phyloP scores from a whole-genome alignment of 164 flowering plant genomes.

The Magnolia sinica region DNA sequence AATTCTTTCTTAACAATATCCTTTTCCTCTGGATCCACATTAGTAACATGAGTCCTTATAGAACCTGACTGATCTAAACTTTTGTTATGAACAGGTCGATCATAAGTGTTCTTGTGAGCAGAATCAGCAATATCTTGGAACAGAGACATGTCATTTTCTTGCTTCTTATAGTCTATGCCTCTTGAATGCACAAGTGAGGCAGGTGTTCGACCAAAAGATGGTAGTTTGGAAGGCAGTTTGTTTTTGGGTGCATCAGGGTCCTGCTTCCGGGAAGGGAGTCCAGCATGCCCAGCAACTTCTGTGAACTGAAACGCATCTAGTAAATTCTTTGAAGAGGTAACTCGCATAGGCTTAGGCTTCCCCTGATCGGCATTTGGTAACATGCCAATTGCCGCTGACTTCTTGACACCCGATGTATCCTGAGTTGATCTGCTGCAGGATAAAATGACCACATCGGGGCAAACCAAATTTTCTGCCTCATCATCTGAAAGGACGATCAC shows the following conservation, averaged over 20 bases:
- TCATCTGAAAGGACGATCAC: constrained; percentile 74
- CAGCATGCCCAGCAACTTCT: constrained; percentile 18
- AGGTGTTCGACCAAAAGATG: constrained; percentile 6
- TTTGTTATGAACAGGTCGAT: constrained; percentile 23
- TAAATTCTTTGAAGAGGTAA: constrained; percentile 18
- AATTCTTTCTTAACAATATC: constrained; percentile 30
- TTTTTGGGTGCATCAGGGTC: constrained; percentile 17
- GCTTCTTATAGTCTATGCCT: constrained; percentile 4
- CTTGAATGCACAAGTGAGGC: constrained; percentile 5
- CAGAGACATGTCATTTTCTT: constrained; percentile 6
- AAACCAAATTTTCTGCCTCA: constrained; percentile 41
- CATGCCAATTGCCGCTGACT: constrained; percentile 3
- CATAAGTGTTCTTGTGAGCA: constrained; percentile 18
- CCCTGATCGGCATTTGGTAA: constrained; percentile 15
- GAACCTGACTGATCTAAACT: constrained; percentile 15
- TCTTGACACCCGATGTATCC: constrained; percentile 10
- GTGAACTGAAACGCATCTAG: constrained; percentile 14
- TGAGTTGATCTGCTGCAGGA: constrained; percentile 18
- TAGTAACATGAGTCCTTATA: constrained; percentile 1
- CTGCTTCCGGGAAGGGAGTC: constrained; percentile 22
- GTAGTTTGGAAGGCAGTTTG: constrained; percentile 1
- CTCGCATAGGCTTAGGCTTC: constrained; percentile 12
- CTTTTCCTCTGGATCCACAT: constrained; percentile 11
- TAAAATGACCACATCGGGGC: constrained; percentile 11
- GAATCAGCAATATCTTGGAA: constrained; percentile 1